These are phyloP conservation scores for Leptodontidium sp. DNA, from an alignment of 2,329 filamentous ascomycete species.

Conservation along the genomic window DNA sequence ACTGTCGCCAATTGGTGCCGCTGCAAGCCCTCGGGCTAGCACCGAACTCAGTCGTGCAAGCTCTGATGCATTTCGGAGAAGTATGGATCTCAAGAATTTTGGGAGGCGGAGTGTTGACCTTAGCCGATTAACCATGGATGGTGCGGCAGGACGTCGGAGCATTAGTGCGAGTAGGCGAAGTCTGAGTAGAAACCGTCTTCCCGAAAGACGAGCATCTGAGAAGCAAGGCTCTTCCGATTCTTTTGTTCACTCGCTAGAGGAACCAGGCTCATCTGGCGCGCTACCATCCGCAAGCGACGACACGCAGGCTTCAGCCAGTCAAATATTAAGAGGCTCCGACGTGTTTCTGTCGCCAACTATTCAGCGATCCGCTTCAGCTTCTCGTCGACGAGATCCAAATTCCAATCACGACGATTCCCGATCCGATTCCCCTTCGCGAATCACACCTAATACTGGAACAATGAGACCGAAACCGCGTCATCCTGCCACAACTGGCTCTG, in stretches of 20 bases:
- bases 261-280: conserved; percentile 76
- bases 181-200: conserved; percentile 56
- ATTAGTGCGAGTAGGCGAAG: conserved; percentile 67
- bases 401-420: conserved; percentile 28
- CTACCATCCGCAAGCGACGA: conserved; percentile 76
- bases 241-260: conserved; percentile 76
- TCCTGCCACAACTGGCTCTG: conserved; percentile 40
- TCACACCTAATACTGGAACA: conserved; percentile 25
- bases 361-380: conserved; percentile 53
- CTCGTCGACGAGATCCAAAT: conserved; percentile 34
- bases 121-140: conserved; percentile 53
- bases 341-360: conserved; percentile 86
- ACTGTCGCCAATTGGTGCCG: conserved; percentile 57
- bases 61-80: conserved; percentile 62
- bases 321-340: conserved; percentile 86
- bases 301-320: conserved; percentile 82
- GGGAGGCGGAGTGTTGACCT: conserved; percentile 60
- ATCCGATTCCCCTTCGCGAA: conserved; percentile 38
- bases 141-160: conserved; percentile 61
- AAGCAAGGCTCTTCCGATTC: conserved; percentile 76
- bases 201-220: conserved; percentile 60
- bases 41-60: conserved; percentile 61
- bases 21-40: conserved; percentile 61
- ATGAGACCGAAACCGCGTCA: conserved; percentile 29
- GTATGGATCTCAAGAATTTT: conserved; percentile 54